phyloP scores from a whole-genome alignment of 179 eudicot genomes.

The Silene noctiflora region DNA sequence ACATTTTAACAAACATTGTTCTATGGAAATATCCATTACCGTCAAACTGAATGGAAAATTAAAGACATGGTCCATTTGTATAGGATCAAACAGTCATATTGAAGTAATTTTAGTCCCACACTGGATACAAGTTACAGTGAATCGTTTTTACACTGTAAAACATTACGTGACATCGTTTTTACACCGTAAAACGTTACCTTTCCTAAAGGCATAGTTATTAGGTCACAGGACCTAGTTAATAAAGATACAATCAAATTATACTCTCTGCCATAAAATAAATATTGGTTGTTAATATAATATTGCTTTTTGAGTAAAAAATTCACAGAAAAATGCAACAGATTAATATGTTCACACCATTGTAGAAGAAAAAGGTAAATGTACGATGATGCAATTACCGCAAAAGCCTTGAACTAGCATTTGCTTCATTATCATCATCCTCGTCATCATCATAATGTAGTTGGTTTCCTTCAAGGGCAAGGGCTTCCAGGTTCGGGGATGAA shows the following conservation, averaged over 20 bases:
- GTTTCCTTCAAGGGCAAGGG: conserved; percentile 81
- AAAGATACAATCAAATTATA: background rate
- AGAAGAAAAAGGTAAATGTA: conserved; percentile 12
- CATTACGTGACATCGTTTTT: background rate
- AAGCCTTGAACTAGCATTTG: conserved; percentile 36
- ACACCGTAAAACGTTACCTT: background rate
- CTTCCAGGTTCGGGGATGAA: conserved; percentile 87
- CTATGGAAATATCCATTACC: background rate
- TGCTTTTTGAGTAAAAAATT: background rate
- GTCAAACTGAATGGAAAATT: background rate
- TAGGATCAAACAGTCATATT: conserved; percentile 8
- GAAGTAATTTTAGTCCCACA: background rate
- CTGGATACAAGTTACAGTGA: background rate
- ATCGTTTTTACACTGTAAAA: background rate
- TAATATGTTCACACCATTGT: background rate
- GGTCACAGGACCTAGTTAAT: background rate
- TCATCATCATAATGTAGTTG: conserved; percentile 48
- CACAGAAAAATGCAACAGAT: background rate
- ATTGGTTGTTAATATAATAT: conserved; percentile 6
- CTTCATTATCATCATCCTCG: conserved; percentile 47
- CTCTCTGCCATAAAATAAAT: conserved; percentile 4
- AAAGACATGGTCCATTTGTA: conserved; percentile 8
- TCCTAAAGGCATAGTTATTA: background rate
- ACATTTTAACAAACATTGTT: background rate
- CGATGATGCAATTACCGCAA: conserved; percentile 43